Evolutionary conservation across 176 grass and related monocot genomes (phyloP), one percentile per base, ranked within the genome.

Genomic region (Musa acuminata): DNA sequence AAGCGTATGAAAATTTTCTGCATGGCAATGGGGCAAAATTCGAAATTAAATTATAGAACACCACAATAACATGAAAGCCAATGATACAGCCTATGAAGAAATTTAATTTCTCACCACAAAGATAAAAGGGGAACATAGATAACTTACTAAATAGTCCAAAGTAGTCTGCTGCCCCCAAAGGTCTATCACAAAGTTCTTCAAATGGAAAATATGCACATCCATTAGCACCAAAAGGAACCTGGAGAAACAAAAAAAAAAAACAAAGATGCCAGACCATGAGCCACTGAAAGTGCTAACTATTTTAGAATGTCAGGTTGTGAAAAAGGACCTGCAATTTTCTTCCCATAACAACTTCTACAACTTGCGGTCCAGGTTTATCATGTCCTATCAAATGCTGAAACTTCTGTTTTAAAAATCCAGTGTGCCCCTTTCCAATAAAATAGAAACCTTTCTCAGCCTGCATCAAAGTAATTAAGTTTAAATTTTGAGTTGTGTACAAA

Each of bases 381-480:
- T 91, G 72, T 67, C 90, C 94, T 64, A 91, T 83, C 79, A 98
- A 89, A 73, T 83, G 78, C 50, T 74, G 80, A 65, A 93, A 88
- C 29, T 93, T 93, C 75, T 93, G 86, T 78, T 85, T 87, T 58
- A 98, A 81, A 77, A 98, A 77, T 51, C 69, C 68, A 83, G 78
- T 71, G 80, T 83, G 85, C 53, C 87, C 78, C 14, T 75, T 84
- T 52, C 88, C 90, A 7, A 93, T 73, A 67, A 89, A 91, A 78
- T 93, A 93, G 85, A 91, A 93, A 76, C 94, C 94, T 87, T 90
- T 80, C 87, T 89, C 84, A 59, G 90, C 94, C 94, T 98, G 77
- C 58, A 89, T 60, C 50, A 65, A 67, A 60, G 48, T 67, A 69
- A 55, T 11, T 51, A n/a, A 3, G 51, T 70, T 70, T 10, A 77